phyloP scores from a whole-genome alignment of 768 basidiomycete species.

The Trametes gibbosa region DNA sequence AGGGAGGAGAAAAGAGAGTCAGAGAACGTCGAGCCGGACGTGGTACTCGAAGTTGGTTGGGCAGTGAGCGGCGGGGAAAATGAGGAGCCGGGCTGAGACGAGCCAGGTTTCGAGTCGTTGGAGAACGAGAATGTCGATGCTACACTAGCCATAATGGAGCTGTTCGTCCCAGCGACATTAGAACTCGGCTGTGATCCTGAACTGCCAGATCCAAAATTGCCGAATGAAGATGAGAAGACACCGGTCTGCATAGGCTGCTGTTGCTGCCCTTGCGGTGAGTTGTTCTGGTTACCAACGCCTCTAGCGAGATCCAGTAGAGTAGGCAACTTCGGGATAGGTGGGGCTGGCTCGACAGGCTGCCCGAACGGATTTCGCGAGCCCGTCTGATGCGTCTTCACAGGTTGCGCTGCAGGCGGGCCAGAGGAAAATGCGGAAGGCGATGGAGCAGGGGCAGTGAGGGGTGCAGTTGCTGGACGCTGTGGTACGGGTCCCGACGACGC shows the following conservation, averaged over 20 bases:
- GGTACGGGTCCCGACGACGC: constrained; percentile 35
- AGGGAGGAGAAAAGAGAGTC: constrained; percentile 48
- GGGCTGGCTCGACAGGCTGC: constrained; percentile 54
- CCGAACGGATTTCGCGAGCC: constrained; percentile 97
- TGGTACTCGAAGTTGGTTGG: constrained; percentile 32
- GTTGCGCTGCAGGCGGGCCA: constrained; percentile 48
- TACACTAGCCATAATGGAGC: constrained; percentile 60
- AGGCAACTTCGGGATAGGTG: constrained; percentile 72
- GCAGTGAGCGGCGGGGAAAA: constrained; percentile 17
- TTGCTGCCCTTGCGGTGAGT: constrained; percentile 25
- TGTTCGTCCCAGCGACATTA: constrained; percentile 20
- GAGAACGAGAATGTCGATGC: constrained; percentile 69
- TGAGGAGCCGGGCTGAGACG: not conserved
- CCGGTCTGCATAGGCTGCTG: constrained; percentile 17
- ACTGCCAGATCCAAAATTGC: constrained; percentile 5
- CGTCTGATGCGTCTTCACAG: constrained; percentile 84
- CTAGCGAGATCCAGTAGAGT: constrained; percentile 79
- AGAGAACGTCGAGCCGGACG: constrained; percentile 44
- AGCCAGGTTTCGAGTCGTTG: constrained; percentile 22
- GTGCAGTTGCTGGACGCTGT: constrained; percentile 70
- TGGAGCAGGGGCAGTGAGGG: constrained; percentile 44
- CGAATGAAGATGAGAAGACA: constrained; percentile 7
- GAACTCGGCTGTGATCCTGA: constrained; percentile 12
- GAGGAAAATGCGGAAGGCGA: constrained; percentile 29
- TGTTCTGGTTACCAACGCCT: constrained; percentile 35